Base-by-base conservation (phyloP, 208 protist species). In the Leishmania braziliensis region DNA sequence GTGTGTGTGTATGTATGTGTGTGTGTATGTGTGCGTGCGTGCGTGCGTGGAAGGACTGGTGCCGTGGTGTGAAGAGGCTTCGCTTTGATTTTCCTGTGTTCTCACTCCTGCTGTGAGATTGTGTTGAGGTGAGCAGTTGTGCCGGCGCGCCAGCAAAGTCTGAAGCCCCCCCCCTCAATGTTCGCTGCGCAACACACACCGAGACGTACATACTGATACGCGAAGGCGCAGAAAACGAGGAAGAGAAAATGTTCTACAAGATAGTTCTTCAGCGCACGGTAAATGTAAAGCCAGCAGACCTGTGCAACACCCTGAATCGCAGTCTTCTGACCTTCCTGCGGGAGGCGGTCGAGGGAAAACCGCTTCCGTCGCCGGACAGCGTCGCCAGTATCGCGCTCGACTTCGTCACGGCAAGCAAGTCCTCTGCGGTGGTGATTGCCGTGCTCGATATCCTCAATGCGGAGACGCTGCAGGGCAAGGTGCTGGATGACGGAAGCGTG, bases 371-470 rank as follows among this genome's bases (percentile, higher is more conserved):
- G 3, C 77, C 87, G 36, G 88, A 96, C 80, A 87, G 83, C 72
- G 18, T 91, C 5, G 80, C 73, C 18, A 85, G 79, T 29, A 84
- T 82, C 33, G 73, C 80, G 46, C 26, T 77, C 4, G 85, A 92
- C 26, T 91, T 80, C 84, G 79, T 77, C 53, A 75, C 87, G 4
- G 79, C 84, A 1, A 78, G 60, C 46, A 94, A 94, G 84, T 94
- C 92, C 3, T 97, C 92, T 8, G 94, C 92, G 1, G 54, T 96
- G 46, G 87, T 97, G 58, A 79, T 97, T 48, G 91, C 92, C 29
- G 94, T 97, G 46, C 84, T 95, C 23, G 92, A 97, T 77, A 95
- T 97, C 77, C 73, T 94, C 0, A 85, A 94, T 78, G 89, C 91
- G 0, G 85, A 95, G 66, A 84, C 83, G 20, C 83, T 96, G 54